Conservation (phyloP, 2,329 filamentous ascomycete species). For the Neofusicoccum cordaticola region DNA sequence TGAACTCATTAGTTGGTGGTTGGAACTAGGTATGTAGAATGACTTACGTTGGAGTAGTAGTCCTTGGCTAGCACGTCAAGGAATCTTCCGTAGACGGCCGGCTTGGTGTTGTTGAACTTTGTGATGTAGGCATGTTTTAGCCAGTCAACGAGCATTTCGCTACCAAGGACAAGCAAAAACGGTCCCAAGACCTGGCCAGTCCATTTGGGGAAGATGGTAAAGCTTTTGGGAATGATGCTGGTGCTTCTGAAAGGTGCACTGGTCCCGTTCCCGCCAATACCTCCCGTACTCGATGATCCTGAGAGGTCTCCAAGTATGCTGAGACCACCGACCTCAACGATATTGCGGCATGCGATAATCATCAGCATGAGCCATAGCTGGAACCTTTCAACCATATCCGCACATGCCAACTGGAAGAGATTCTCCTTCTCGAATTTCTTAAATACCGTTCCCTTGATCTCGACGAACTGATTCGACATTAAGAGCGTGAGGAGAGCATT, state of each 20-base stretch:
- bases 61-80: constrained; percentile 94
- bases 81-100: constrained; percentile 82
- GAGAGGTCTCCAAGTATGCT: constrained; percentile 47
- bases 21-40: not conserved
- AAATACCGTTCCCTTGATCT: constrained; percentile 98
- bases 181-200: constrained; percentile 87
- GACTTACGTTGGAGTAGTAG: constrained; percentile 87
- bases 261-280: constrained; percentile 46
- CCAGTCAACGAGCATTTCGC: constrained; percentile 95
- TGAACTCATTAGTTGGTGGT: constrained; percentile 30
- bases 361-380: constrained; percentile 96
- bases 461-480: constrained; percentile 96
- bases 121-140: constrained; percentile 97
- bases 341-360: constrained; percentile 93
- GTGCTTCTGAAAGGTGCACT: constrained; percentile 59
- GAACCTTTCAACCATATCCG: constrained; percentile 94
- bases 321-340: constrained; percentile 89
- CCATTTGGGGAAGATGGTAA: constrained; percentile 84
- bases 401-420: constrained; percentile 91
- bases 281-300: constrained; percentile 23
- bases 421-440: constrained; percentile 99
- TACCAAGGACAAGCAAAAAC: constrained; percentile 89
- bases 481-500: constrained; percentile 90
- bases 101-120: constrained; percentile 97
- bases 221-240: constrained; percentile 83